Evolutionary conservation across 2,329 filamentous ascomycete genomes (phyloP), one percentile per base, ranked within the genome.

Genomic region (Epichloe festucae): DNA sequence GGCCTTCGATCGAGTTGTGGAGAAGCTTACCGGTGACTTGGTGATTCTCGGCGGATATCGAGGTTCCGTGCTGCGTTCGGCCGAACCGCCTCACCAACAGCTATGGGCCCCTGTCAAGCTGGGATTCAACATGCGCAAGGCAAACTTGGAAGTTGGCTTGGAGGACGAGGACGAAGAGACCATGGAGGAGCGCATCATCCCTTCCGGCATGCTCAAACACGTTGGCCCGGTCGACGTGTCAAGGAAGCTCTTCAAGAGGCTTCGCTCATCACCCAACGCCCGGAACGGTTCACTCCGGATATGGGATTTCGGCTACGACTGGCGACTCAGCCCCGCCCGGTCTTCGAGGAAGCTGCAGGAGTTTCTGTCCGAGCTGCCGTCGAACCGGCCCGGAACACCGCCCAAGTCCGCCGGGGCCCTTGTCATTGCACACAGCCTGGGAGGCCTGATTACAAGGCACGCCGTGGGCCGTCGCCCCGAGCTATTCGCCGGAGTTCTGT

Each of bases 31-130:
- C 0, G 90, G 91, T 0, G 91, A 97, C 62, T 65, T 97, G 7
- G 88, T 97, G 7, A 75, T 96, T 34, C 76, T 97, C 62, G 91
- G 91, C 19, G 91, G 91, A 14, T 95, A 96, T 63, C 78, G 91
- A 57, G 91, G 91, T 3, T 95, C 90, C 0, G 77, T 96, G n/a
- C 68, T 97, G 34, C 82, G 90, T 34, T 94, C 89, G 11, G 85
- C 88, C 11, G 83, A 89, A 55, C 78, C 86, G 8, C 85, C 87
- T 4, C 81, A 91, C 61, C 82, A 89, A n/a, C 89, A 95, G 63
- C 71, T 95, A 0, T 97, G 91, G 91, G 87, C 94, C 2, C 90
- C 90, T 0, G 84, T 96, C 62, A 96, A 96, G 67, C 84, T 95
- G 31, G 90, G 91, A 1, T 71, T 97, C 48, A 95, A 95, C 59